Percentiles rank a stretch among this genome's conserved stretches.
These are phyloP conservation scores for Kwoniella sp. DNA, from an alignment of 768 basidiomycete species.

Conservation along the genomic window DNA sequence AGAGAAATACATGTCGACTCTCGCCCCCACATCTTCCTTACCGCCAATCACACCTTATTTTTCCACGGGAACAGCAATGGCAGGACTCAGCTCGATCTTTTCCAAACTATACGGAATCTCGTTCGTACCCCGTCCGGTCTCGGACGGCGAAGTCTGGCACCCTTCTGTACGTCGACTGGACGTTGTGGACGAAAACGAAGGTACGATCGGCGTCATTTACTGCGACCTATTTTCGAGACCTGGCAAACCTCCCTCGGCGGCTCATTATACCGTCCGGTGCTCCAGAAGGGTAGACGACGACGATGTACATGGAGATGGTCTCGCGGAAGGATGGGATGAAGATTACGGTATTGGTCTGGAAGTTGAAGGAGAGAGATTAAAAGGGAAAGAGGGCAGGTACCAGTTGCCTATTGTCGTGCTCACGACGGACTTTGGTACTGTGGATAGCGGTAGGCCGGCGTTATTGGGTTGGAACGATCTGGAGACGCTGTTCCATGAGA, in stretches of 20 bases:
- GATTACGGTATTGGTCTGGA: constrained; percentile 45
- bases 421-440: constrained; percentile 76
- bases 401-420: constrained; percentile 91
- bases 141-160: constrained; percentile 86
- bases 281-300: constrained; percentile 90
- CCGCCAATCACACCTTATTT: constrained; percentile 66
- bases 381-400: constrained; percentile 68
- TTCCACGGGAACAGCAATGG: constrained; percentile 86
- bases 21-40: constrained; percentile 58
- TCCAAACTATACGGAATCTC: constrained; percentile 83
- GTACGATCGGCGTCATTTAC: constrained; percentile 90
- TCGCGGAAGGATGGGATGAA: constrained; percentile 48
- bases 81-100: constrained; percentile 88
- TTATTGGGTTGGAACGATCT: constrained; percentile 90
- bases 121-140: constrained; percentile 64
- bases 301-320: constrained; percentile 68
- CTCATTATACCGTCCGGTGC: constrained; percentile 96
- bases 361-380: constrained; percentile 60
- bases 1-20: constrained; percentile 38
- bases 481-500: constrained; percentile 92
- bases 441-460: constrained; percentile 65
- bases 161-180: constrained; percentile 83
- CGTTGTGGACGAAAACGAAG: constrained; percentile 84
- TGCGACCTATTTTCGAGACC: constrained; percentile 82
- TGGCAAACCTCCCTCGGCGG: constrained; percentile 87